Base-by-base conservation (phyloP, 345 rosid species). In the Salix brachista region DNA sequence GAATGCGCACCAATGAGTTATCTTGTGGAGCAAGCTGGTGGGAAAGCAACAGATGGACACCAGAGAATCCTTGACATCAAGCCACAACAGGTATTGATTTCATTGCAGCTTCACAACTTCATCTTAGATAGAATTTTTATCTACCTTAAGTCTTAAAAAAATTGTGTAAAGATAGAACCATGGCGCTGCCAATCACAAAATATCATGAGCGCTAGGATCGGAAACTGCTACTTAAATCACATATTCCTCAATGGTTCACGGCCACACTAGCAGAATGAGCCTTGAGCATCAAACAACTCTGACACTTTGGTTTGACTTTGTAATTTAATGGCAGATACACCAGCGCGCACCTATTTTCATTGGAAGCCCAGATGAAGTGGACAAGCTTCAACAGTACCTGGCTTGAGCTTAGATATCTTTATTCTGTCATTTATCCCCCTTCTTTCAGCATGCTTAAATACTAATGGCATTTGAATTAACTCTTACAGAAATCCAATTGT, bases 1-100 rank as follows among this genome's bases (percentile, higher is more conserved):
- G 82, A 85, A 75, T 85, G 87, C 69, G 83, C 87, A 16, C 83
- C 87, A 13, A 80, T 82, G 85, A 82, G 87, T 80, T 80, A 73
- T 46, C 68, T 85, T 9, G 76, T 85, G 2, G 87, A 85, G 58
- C 87, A 85, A 78, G 83, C 85, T 1, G 84, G 85, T n/a, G 87
- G 87, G 5, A 77, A 77, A 67, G 87, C 86, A 60, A 82, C 76
- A 4, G 86, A 83, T 72, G 86, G 86, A 18, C 65, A 44, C 56
- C 84, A 73, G 70, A 80, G 86, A 65, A 84, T 81, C 41, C 89
- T 87, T 11, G 87, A 87, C 71, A 75, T 84, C 76, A 75, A 79
- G 76, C 89, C 89, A 16, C 71, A 36, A 11, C 67, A 84, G 86
- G 87, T 84, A 61, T 62, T 48, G 30, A 36, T 72, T 70, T 64